A percentile compares a stretch with the other conserved stretches of the same genome.
These are phyloP conservation scores for Cladorrhinum sp. DNA, from an alignment of 2,329 filamentous ascomycete genomes.

Conservation along the genomic window DNA sequence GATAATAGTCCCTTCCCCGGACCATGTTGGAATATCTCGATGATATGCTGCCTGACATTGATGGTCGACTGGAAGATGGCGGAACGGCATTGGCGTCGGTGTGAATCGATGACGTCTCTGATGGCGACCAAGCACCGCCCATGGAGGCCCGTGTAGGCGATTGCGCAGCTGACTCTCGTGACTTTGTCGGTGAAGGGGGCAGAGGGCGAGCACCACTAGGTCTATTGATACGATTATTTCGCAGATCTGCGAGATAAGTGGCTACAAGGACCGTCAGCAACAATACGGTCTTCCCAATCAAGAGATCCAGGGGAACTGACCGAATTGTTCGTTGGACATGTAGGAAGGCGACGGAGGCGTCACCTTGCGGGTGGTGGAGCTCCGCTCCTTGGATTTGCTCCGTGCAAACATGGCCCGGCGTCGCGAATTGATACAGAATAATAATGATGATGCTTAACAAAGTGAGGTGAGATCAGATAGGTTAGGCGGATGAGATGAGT, in stretches of 20 bases:
- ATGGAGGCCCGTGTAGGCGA: conserved; percentile 29
- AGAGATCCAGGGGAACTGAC: conserved; percentile 39
- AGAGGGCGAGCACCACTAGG: conserved; percentile 70
- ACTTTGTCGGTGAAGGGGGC: conserved; percentile 39
- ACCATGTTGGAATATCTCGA: conserved; percentile 50
- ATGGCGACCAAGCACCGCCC: conserved; percentile 30
- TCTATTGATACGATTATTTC: conserved; percentile 63
- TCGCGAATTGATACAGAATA: not conserved
- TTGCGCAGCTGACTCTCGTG: conserved; percentile 34
- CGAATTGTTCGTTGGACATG: conserved; percentile 67
- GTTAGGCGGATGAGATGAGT: not conserved
- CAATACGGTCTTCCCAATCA: not conserved
- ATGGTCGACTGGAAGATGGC: conserved; percentile 35
- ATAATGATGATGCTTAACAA: conserved; percentile 1
- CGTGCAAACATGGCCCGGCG: conserved; percentile 32
- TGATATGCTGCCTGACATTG: conserved; percentile 45
- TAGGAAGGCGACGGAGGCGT: conserved; percentile 61
- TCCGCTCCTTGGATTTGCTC: conserved; percentile 35
- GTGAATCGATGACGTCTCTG: conserved; percentile 34
- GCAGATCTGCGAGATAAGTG: conserved; percentile 67
- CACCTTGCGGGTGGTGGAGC: conserved; percentile 48
- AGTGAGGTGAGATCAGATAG: not conserved
- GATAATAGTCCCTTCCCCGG: conserved; percentile 52
- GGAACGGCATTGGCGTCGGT: conserved; percentile 32
- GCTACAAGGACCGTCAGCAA: conserved; percentile 44